Conservation (phyloP, 306 rosid species). For the Cajanus cajan region DNA sequence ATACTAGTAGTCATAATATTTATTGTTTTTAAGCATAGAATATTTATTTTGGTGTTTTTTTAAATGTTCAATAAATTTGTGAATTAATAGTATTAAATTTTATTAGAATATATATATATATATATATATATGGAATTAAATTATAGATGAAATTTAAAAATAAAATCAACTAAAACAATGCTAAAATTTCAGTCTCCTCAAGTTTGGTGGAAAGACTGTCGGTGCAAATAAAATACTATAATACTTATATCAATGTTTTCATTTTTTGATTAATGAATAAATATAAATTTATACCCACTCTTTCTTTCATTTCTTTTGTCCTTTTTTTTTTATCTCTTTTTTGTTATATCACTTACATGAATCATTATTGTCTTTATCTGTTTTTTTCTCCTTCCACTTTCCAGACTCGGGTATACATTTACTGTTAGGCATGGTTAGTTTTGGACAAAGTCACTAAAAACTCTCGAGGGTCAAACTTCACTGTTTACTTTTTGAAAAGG, state of each 20-base stretch:
- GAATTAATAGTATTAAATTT: background rate
- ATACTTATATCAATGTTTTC: background rate
- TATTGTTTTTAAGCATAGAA: too few species aligned
- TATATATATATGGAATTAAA: background rate
- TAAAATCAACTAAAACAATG: background rate
- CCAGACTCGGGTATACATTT: background rate
- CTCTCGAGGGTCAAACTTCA: background rate
- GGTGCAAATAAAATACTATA: background rate
- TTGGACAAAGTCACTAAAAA: background rate
- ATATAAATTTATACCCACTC: background rate
- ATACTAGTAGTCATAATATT: too few species aligned
- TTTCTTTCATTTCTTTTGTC: background rate
- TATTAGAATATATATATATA: background rate
- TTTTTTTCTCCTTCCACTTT: background rate
- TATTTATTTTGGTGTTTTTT: background rate
- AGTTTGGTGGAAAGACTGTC: background rate
- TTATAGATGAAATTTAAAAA: background rate
- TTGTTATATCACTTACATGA: background rate
- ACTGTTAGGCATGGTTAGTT: background rate
- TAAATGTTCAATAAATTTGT: background rate
- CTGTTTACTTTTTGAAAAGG: conserved; percentile 7
- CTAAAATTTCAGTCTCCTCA: background rate
- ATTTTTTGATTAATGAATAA: background rate
- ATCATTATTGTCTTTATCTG: background rate
- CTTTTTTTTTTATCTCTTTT: background rate